Conservation (phyloP, 1,284 basidiomycete genomes). For the Coniferiporia sulphurascens region DNA sequence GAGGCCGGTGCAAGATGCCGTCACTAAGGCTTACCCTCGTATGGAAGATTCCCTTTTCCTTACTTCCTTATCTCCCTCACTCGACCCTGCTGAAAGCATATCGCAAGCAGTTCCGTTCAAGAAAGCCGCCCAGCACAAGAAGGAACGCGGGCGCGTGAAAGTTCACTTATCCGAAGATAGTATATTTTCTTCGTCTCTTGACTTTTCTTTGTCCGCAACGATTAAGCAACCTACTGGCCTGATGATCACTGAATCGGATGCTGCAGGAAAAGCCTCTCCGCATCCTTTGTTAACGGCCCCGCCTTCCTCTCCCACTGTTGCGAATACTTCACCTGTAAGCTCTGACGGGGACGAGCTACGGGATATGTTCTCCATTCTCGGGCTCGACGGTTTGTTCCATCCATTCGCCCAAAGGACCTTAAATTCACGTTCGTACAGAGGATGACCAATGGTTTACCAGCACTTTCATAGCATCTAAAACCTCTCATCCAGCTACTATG, state of each 20-base stretch:
- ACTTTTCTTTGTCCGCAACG: slow-evolving; percentile 28
- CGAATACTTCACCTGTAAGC: slow-evolving; percentile 8
- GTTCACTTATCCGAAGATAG: slow-evolving; percentile 29
- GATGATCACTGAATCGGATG: not conserved
- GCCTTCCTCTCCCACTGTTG: slow-evolving; percentile 5
- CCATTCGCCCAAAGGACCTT: not conserved
- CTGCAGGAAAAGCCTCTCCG: not conserved
- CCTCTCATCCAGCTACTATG: not conserved
- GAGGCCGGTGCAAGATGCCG: not conserved
- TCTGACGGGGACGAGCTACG: slow-evolving; percentile 27
- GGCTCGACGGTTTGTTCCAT: slow-evolving; percentile 27
- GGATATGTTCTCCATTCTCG: slow-evolving; percentile 29
- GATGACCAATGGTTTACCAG: not conserved
- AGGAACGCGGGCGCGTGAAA: slow-evolving; percentile 8
- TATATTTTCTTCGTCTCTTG: slow-evolving; percentile 33
- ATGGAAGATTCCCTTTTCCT: slow-evolving; percentile 13
- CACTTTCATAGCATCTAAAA: not conserved
- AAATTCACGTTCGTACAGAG: not conserved
- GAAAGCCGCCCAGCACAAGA: not conserved
- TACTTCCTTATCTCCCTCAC: not conserved
- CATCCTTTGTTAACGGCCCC: slow-evolving; percentile 10
- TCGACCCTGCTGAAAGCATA: not conserved
- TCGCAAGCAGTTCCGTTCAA: not conserved
- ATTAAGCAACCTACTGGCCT: slow-evolving; percentile 16
- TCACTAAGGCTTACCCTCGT: not conserved